Evolutionary conservation across 2,329 filamentous ascomycete genomes (phyloP), one percentile per base, ranked within the genome.

Genomic region (Exophiala bonariae): DNA sequence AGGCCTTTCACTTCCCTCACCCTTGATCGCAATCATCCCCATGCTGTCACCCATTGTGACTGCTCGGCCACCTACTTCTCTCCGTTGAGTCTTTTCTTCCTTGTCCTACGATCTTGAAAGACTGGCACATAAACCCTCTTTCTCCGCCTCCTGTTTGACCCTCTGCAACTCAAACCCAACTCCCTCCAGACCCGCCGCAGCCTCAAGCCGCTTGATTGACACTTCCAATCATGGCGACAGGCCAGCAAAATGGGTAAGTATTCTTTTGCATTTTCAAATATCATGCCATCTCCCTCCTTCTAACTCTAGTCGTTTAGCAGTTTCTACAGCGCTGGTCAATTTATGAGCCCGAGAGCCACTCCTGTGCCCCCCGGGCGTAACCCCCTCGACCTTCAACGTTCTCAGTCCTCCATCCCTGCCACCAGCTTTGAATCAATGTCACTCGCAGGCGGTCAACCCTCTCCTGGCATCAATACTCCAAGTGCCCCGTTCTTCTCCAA

Each of bases 291-390:
- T 7, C 6, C 32, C 6, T 14, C 13, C 14, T n/a, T 34, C 32
- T 18, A n/a, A 34, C 32, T 20, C 32, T 8, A 35, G 7, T n/a
- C 20, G 23, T 6, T 20, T 22, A 19, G 23, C 64, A 81, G 79
- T 57, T 76, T 82, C 61, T 85, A 84, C 68, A 73, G 78, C 34
- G 71, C 77, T 51, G 78, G 80, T 55, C 80, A 83, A 61, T 97
- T 97, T 74, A 95, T 97, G 87, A 97, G 97, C 70, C 90, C 93
- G 54, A 90, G 93, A 57, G 92, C 93, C 60, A 92, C 93, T 59
- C 93, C 93, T 57, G 86, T 87, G 62, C 92, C 93, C 52, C 93
- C 92, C 16, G 83, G 88, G 61, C 88, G 90, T 52, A 85, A 88
- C 63, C 49, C 53, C 31, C 81, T 96, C 58, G 84, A 85, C 61